Conservation (phyloP, 805 yeast genomes). For the Candida quercuum region DNA sequence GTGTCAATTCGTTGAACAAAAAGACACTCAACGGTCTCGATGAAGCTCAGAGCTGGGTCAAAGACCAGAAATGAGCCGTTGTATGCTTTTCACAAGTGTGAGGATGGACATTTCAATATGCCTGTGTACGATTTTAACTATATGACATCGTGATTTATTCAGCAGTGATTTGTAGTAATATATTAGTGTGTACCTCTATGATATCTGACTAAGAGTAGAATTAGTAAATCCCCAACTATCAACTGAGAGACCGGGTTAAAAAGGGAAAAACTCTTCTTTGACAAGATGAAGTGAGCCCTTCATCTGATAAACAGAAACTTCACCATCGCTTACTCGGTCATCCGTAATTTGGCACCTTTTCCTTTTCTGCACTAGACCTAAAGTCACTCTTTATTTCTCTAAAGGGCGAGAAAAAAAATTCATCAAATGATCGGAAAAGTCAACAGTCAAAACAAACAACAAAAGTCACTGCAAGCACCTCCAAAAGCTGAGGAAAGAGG, state of each 20-base stretch:
- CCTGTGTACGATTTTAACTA: too few relatives aligned
- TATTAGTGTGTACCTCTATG: too few relatives aligned
- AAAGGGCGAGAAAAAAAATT: neutral
- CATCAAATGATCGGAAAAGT: neutral
- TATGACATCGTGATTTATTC: too few relatives aligned
- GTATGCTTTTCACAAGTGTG: too few relatives aligned
- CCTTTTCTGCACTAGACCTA: neutral
- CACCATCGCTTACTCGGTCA: too few relatives aligned
- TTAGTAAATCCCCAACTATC: too few relatives aligned
- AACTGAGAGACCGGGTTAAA: too few relatives aligned
- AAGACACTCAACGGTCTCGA: conserved; percentile 17
- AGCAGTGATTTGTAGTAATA: too few relatives aligned
- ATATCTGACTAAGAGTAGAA: too few relatives aligned
- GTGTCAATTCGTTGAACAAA: conserved; percentile 20
- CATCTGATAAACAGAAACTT: too few relatives aligned
- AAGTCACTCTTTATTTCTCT: neutral
- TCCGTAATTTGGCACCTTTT: neutral
- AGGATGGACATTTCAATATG: too few relatives aligned
- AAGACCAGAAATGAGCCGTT: conserved; percentile 17
- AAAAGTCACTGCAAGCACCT: neutral
- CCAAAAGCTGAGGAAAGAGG: neutral
- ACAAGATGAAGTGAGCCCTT: too few relatives aligned
- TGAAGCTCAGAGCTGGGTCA: conserved; percentile 19
- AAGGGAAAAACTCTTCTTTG: neutral
- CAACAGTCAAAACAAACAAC: neutral